Evolutionary conservation across 495 filamentous ascomycete genomes (phyloP), one percentile per base, ranked within the genome.

Genomic region (Aspergillus wentii): DNA sequence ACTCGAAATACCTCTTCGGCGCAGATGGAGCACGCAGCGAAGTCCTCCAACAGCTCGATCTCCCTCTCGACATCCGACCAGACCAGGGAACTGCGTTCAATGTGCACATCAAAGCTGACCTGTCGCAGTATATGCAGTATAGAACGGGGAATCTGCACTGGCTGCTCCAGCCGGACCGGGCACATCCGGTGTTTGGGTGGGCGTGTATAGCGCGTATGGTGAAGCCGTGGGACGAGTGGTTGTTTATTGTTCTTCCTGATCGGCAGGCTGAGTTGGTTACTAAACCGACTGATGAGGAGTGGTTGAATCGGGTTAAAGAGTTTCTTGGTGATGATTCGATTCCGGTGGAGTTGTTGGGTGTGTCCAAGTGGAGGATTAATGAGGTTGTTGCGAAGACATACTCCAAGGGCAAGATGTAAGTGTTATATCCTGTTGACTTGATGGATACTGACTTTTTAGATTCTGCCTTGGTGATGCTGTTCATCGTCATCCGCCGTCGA

Each of bases 141-240:
- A 63, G 76, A 0, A 57, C 55, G 10, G 77, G 76, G 0, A 78
- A 78, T 43, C 62, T 81, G 18, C 76, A 81, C 40, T 80, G 74
- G 72, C 56, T 74, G 21, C 54, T 77, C 36, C 59, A 66, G 33
- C 71, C 73, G 1, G 69, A 75, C 16, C 46, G 46, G 7, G 57
- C 69, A 30, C 54, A 65, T 23, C 62, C 62, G 3, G 44, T 44
- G 1, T 72, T 60, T 45, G 68, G 58, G 0, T 70, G 68, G 64
- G 50, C 51, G 10, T 41, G 47, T 10, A 61, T 72, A 31, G 44
- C 64, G 4, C 50, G 75, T 16, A 72, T 79, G 69, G 69, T 79
- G 2, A 74, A 72, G 51, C 66, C 73, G 1, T 79, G 72, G 74
- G 43, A 72, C 48, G 64, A 77, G 48, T 74, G 75, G 75, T 62